Percentiles rank a stretch among this genome's conserved stretches.
Conservation (phyloP, 371 early-diverging fungal species). For the Rhizomucor pusillus region DNA sequence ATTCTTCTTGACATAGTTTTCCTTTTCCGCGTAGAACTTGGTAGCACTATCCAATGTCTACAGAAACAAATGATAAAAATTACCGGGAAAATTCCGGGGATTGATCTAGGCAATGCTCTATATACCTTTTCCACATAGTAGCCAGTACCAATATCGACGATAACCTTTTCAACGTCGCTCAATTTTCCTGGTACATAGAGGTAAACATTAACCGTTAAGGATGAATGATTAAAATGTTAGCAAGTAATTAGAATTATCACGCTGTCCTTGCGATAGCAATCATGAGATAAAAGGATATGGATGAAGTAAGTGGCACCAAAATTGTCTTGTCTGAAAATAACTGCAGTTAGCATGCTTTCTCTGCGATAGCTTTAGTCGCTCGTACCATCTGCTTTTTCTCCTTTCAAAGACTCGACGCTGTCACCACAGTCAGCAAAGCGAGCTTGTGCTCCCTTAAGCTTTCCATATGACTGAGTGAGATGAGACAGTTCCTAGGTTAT, state of each 20-base stretch:
- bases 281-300: constrained; percentile 42
- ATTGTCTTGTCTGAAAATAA: constrained; percentile 57
- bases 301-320: constrained; percentile 76
- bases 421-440: constrained; percentile 84
- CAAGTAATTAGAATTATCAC: neutral
- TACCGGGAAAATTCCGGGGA: no score
- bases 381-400: constrained; percentile 41
- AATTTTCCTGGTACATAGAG: constrained; percentile 93
- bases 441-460: constrained; percentile 84
- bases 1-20: constrained; percentile 71
- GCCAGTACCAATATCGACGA: constrained; percentile 96
- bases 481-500: constrained; percentile 73
- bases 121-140: constrained; percentile 91
- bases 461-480: constrained; percentile 78
- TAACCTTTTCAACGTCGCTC: constrained; percentile 76
- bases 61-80: neutral
- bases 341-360: no score
- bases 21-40: constrained; percentile 77
- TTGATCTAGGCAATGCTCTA: no score
- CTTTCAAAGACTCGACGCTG: constrained; percentile 44
- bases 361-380: no score
- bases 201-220: constrained; percentile 22
- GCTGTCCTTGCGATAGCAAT: neutral
- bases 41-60: constrained; percentile 73
- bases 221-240: constrained; percentile 6